Percentiles rank a stretch among this genome's conserved stretches.
Evolutionary conservation across 2,329 filamentous ascomycete species (phyloP).

Genomic region (Alternaria rosae): DNA sequence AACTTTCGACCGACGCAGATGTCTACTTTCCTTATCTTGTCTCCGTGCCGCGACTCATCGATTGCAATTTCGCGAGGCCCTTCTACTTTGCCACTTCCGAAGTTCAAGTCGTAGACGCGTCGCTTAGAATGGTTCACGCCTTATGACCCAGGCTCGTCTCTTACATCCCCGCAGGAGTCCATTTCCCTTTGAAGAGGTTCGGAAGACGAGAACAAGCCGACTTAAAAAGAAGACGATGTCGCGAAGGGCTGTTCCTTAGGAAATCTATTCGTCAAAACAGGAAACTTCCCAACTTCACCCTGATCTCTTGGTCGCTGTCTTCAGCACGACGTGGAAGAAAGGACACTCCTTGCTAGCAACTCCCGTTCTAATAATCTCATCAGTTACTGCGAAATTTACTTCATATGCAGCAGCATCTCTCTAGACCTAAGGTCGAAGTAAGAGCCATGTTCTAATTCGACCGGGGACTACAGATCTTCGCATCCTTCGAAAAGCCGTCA

Average conservation of each 20-base stretch:
- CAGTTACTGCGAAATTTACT: background rate
- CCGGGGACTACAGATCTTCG: background rate
- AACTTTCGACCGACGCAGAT: background rate
- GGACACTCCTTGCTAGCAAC: background rate
- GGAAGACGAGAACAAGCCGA: background rate
- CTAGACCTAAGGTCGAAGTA: background rate
- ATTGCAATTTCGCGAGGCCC: background rate
- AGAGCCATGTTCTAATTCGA: background rate
- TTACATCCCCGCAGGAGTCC: background rate
- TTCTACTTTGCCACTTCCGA: background rate
- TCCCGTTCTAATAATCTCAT: background rate
- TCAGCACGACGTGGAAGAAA: background rate
- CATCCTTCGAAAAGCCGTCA: background rate
- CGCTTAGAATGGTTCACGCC: background rate
- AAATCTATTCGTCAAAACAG: background rate
- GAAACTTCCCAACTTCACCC: background rate
- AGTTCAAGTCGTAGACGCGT: too few species aligned
- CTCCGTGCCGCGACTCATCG: background rate
- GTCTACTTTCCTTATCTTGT: background rate
- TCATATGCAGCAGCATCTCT: background rate
- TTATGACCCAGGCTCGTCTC: background rate
- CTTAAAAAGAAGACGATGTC: background rate
- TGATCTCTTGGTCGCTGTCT: background rate
- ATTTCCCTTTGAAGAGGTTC: background rate
- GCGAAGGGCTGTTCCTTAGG: fast-evolving